Base-by-base conservation (phyloP, 805 yeast genomes). In the Zygotorulaspora chibaensis region DNA sequence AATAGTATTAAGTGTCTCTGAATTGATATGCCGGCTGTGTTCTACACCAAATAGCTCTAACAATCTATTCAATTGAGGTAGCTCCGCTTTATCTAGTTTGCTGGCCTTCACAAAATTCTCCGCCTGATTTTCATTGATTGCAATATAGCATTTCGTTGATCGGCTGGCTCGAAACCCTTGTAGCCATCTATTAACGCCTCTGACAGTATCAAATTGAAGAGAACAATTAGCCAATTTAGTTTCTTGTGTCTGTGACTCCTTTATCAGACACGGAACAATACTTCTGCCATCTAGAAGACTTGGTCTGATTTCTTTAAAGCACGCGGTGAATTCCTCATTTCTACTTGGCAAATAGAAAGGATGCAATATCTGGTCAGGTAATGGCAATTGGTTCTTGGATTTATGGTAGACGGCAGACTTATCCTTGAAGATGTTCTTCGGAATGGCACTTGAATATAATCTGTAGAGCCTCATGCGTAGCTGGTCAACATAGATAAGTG, bases 301-400 rank as follows among this genome's bases (percentile, higher is more conserved):
- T 2, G 61, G 58, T 6, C 50, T 42, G 10, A 28, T 36, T 40
- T 58, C 60, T 12, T 50, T 43, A 12, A 47, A 47, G 40, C 64
- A 61, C n/a, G 57, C 37, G 12, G 43, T 34, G 15, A 61, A 54
- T 35, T 54, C 54, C 37, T 62, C 66, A 8, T 51, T 33, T 3
- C 44, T 25, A 23, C 54, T 50, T 11, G 62, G 59, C 10, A 38
- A 42, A 42, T 61, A 63, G 45, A 60, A 62, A 8, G 66, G 62
- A 40, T 63, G 66, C 3, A 53, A 41, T 3, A 56, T 46, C 25
- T 54, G 51, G 12, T 42, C 43, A 5, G 58, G 47, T 23, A 35
- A 16, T 36, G 53, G 50, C 25, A 44, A 40, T 31, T 29, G 23
- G 11, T 15, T 18, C 16, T 28, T 16, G 3, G 34, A 23, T 10